Evolutionary conservation across 2,329 filamentous ascomycete genomes (phyloP).

Genomic region (Colletotrichum viniferum): DNA sequence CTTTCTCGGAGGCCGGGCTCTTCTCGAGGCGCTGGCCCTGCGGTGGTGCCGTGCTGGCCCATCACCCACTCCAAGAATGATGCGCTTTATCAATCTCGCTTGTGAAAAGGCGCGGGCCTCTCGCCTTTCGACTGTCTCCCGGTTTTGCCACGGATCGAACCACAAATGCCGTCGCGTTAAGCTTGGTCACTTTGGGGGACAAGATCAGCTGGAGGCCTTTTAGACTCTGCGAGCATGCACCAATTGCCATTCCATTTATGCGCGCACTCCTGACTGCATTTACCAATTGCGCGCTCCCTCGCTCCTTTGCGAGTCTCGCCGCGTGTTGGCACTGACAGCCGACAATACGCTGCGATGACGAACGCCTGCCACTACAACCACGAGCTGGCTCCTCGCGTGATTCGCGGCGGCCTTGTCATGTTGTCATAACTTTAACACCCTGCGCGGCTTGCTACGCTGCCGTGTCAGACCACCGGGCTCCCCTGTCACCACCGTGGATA

Average conservation of each 20-base stretch:
- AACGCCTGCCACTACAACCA: neutral
- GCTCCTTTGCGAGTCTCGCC: neutral
- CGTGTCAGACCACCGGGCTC: conserved; percentile 14
- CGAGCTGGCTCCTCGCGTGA: neutral
- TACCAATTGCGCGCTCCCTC: neutral
- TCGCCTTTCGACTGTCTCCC: conserved; percentile 21
- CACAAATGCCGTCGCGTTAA: neutral
- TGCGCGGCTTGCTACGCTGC: conserved; percentile 20
- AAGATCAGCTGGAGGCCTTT: neutral
- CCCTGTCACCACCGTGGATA: conserved; percentile 10
- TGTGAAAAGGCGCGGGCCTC: conserved; percentile 20
- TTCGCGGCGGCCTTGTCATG: conserved; percentile 16
- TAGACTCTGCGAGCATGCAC: neutral
- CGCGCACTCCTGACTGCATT: neutral
- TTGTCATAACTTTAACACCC: conserved; percentile 12
- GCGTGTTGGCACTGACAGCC: neutral
- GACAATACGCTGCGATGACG: neutral
- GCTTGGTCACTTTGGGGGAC: neutral
- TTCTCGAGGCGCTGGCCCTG: neutral
- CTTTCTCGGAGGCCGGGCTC: neutral
- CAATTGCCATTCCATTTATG: neutral
- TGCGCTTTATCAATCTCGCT: conserved; percentile 23
- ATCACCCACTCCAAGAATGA: conserved; percentile 16
- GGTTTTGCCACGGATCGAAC: conserved; percentile 21
- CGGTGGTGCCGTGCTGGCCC: neutral